Evolutionary conservation across 441 rosid genomes (phyloP), one percentile per base, ranked within the genome.

Genomic region (Erodium texanum): DNA sequence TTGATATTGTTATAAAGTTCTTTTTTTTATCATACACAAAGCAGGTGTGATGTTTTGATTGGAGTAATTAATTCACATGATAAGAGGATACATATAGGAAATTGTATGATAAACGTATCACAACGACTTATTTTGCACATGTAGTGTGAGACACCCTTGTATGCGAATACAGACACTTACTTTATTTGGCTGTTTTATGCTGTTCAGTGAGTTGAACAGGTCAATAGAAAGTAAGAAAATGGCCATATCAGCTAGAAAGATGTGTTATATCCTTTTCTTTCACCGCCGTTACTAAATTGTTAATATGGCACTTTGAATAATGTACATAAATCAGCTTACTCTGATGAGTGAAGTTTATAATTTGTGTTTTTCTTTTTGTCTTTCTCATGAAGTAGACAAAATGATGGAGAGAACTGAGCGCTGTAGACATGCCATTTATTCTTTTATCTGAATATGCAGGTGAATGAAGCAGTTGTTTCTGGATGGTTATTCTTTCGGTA

Each of bases 401-500:
- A 56, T 20, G 20, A 56, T 1, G 7, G 3, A 48, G 34, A 12
- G 15, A 59, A 34, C 14, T 41, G 52, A 23, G 7, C 27, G 52
- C 50, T 45, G 36, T 62, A 16, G 19, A 65, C 16, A 70, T 63
- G 22, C 34, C 62, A 54, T 62, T 45, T 20, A 19, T 70, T 67
- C 32, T 6, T 41, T 36, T 10, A 34, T 27, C 67, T 68, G 66
- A 34, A 71, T 75, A 66, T 82, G 74, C 88, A 93, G 98, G 96
- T 90, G 74, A 90, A 87, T 68, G 98, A 92, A 85, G 98, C 98
- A 14, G 99, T 94, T 76, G 99, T 94, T 80, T 84, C 82, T 34
- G 98, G 99, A 62, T 92, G 99, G 99, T 76, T 94, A 75, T 92
- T 94, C 83, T 94, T 92, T 67, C 99, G 99, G 52, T 94, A 94